A percentile compares a stretch with the other conserved stretches of the same genome.
Evolutionary conservation across 2,329 filamentous ascomycete species (phyloP).

Genomic region (Cladosporium cucumerinum): DNA sequence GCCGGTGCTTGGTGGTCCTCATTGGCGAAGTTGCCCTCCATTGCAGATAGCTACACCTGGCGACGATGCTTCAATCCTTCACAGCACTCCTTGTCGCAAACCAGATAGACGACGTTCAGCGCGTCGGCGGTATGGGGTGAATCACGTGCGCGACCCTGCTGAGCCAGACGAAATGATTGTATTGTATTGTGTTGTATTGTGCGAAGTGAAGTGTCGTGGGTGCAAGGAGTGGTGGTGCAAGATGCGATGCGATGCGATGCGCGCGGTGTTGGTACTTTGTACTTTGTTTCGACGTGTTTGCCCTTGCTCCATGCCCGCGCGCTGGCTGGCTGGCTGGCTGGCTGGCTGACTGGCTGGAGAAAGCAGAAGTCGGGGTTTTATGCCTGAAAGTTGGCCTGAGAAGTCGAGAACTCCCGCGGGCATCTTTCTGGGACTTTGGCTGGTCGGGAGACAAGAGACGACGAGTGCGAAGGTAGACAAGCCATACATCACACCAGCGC

Average conservation of each 20-base stretch:
- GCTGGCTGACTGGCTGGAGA: background rate
- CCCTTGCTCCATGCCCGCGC: background rate
- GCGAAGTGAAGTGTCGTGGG: background rate
- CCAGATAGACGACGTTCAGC: background rate
- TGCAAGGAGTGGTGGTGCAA: background rate
- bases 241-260: background rate
- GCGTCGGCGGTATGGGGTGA: background rate
- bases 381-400: background rate
- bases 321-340: background rate
- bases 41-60: background rate
- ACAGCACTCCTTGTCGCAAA: conserved; percentile 15
- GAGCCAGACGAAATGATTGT: background rate
- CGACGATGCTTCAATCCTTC: background rate
- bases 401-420: background rate
- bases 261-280: background rate
- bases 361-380: background rate
- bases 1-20: conserved; percentile 32
- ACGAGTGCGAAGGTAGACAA: conserved; percentile 5
- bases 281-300: conserved; percentile 11
- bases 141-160: background rate
- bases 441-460: background rate
- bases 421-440: conserved; percentile 1
- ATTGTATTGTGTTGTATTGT: too few relatives aligned
- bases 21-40: conserved; percentile 29
- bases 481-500: background rate